Conservation (phyloP, 2,329 filamentous ascomycete species). For the Apiospora marii region DNA sequence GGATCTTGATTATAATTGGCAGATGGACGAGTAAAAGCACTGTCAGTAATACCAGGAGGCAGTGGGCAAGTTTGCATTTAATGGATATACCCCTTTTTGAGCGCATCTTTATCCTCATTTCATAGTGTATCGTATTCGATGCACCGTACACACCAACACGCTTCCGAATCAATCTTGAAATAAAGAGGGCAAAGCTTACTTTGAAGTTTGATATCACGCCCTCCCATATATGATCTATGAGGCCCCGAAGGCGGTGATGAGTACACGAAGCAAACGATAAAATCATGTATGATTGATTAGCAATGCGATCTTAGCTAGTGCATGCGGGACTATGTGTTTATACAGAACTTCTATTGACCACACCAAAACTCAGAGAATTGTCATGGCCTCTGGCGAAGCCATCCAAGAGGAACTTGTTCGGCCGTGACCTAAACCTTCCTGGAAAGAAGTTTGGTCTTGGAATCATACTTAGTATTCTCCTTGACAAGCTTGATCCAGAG, state of each 20-base stretch:
- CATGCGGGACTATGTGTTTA: slow-evolving; percentile 20
- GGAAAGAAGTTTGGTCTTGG: slow-evolving; percentile 62
- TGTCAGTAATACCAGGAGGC: not conserved
- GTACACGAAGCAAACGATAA: not conserved
- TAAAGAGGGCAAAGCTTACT: not conserved
- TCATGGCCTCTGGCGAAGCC: not conserved
- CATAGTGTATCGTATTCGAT: too few species aligned
- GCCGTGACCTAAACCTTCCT: slow-evolving; percentile 45
- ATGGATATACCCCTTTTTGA: slow-evolving; percentile 17
- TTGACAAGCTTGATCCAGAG: slow-evolving; percentile 69
- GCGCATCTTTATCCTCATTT: not conserved
- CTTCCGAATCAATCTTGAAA: not conserved
- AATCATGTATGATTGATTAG: slow-evolving; percentile 10
- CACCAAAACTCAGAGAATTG: not conserved
- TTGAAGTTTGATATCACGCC: not conserved
- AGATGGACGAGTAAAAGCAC: slow-evolving; percentile 81
- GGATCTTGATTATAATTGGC: slow-evolving; percentile 89
- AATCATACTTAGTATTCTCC: slow-evolving; percentile 59
- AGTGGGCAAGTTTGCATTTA: slow-evolving; percentile 14
- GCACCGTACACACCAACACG: not conserved
- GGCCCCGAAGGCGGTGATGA: not conserved
- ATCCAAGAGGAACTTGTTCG: not conserved
- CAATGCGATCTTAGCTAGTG: slow-evolving; percentile 9
- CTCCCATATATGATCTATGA: not conserved
- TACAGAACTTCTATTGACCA: slow-evolving; percentile 19